Evolutionary conservation across 352 stramenopile genomes (phyloP).

Genomic region (Globisporangium middletonii): DNA sequence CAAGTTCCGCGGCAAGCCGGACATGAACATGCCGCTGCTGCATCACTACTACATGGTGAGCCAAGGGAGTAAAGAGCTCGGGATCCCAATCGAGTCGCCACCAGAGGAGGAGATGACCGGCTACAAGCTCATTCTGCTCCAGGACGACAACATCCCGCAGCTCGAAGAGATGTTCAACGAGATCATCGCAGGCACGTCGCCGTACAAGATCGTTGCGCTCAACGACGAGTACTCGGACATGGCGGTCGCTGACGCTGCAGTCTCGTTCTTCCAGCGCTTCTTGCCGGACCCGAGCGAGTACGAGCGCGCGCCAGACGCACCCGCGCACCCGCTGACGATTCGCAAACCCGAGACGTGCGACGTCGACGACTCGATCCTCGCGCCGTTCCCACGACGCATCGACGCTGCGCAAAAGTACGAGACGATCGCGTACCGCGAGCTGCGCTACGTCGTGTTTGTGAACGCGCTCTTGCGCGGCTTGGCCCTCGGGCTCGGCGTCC

Average conservation of each 20-base stretch:
- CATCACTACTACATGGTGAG: conserved; percentile 88
- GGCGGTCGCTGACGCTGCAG: conserved; percentile 56
- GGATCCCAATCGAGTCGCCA: conserved; percentile 69
- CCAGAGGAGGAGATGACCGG: conserved; percentile 69
- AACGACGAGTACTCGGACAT: conserved; percentile 88
- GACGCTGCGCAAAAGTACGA: conserved; percentile 69
- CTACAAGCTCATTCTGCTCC: conserved; percentile 84
- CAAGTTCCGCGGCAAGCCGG: conserved; percentile 78
- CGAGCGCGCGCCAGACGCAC: conserved; percentile 45
- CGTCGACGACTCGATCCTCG: conserved; percentile 63
- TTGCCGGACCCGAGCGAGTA: conserved; percentile 61
- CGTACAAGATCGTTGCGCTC: conserved; percentile 76
- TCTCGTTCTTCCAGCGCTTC: conserved; percentile 69
- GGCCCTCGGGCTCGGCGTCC: conserved; percentile 63
- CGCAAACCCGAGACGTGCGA: conserved; percentile 62
- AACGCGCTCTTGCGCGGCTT: conserved; percentile 72
- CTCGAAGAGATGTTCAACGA: conserved; percentile 58
- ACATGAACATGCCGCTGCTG: conserved; percentile 87
- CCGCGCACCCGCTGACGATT: conserved; percentile 45
- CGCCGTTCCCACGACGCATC: conserved; percentile 55
- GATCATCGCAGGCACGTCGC: conserved; percentile 58
- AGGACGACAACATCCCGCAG: conserved; percentile 74
- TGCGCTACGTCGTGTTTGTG: conserved; percentile 77
- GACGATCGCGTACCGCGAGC: conserved; percentile 72
- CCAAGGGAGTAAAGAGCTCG: conserved; percentile 69